A percentile compares a stretch with the other conserved stretches of the same genome.
phyloP scores from a whole-genome alignment of 2,329 filamentous ascomycete genomes.

The Epicoccum nigrum region DNA sequence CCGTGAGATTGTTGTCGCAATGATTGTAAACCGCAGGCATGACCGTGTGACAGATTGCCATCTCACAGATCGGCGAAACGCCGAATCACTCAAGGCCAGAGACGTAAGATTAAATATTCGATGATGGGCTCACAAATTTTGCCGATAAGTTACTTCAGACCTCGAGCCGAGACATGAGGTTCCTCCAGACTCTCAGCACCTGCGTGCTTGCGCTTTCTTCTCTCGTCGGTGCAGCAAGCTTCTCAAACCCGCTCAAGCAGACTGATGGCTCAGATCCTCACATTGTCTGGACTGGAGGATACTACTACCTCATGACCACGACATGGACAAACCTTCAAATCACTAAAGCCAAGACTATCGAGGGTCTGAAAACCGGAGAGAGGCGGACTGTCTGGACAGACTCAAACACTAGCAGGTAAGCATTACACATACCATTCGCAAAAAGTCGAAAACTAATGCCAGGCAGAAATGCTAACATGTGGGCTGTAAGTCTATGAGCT shows the following conservation, averaged over 20 bases:
- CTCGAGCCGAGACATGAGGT: slow-evolving; percentile 16
- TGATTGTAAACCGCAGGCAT: not conserved
- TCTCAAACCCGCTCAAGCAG: slow-evolving; percentile 60
- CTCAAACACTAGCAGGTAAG: slow-evolving; percentile 45
- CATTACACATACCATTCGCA: slow-evolving; percentile 44
- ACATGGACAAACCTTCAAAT: slow-evolving; percentile 63
- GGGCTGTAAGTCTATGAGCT: slow-evolving; percentile 49
- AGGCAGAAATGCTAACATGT: slow-evolving; percentile 55
- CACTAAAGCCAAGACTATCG: slow-evolving; percentile 60
- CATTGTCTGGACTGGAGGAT: slow-evolving; percentile 59
- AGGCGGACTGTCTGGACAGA: slow-evolving; percentile 60
- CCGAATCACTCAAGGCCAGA: not conserved
- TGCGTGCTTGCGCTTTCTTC: slow-evolving; percentile 25
- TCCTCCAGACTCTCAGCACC: slow-evolving; percentile 19
- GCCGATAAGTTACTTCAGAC: too few relatives aligned
- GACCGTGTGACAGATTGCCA: not conserved
- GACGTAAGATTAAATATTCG: not conserved
- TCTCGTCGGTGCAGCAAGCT: slow-evolving; percentile 47
- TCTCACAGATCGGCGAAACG: slow-evolving; percentile 7
- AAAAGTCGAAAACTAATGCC: not conserved
- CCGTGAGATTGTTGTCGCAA: slow-evolving; percentile 1
- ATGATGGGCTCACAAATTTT: too few relatives aligned
- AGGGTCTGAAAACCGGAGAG: slow-evolving; percentile 61
- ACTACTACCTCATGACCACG: slow-evolving; percentile 64
- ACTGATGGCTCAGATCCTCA: slow-evolving; percentile 61